Evolutionary conservation across 208 protist genomes (phyloP).

Genomic region (Wallacemonas sp.): DNA sequence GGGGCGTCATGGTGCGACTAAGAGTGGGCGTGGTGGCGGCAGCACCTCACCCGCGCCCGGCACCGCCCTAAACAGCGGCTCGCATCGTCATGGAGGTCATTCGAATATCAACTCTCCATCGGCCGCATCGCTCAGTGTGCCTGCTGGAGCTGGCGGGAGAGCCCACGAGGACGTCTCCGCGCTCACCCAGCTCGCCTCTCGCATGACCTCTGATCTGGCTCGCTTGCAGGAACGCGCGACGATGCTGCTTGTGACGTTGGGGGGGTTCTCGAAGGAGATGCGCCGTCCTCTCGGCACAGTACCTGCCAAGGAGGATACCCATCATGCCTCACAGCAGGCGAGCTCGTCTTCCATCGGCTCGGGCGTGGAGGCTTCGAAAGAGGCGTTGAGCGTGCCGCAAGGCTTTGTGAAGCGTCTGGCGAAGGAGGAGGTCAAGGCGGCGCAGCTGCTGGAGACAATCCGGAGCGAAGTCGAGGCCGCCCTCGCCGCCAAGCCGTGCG

Average conservation of each 20-base stretch:
- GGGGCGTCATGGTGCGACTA: too few species aligned
- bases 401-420: slow-evolving; percentile 26
- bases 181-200: not conserved
- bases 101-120: too few species aligned
- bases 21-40: not conserved
- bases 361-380: not conserved
- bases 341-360: not conserved
- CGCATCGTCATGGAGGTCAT: too few species aligned
- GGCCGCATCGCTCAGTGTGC: too few species aligned
- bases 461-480: slow-evolving; percentile 13
- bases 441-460: slow-evolving; percentile 16
- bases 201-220: not conserved
- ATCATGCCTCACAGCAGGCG: too few species aligned
- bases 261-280: slow-evolving; percentile 31
- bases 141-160: too few species aligned
- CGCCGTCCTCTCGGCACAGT: slow-evolving; percentile 34
- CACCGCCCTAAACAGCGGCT: not conserved
- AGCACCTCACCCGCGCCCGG: not conserved
- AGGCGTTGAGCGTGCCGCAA: slow-evolving; percentile 9
- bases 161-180: not conserved
- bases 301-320: not conserved
- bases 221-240: slow-evolving; percentile 37
- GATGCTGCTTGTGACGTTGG: slow-evolving; percentile 36
- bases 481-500: slow-evolving; percentile 7
- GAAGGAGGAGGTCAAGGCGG: slow-evolving; percentile 27